These are phyloP conservation scores for Gossypium sturtianum DNA, from an alignment of 345 rosid species.

Conservation along the genomic window DNA sequence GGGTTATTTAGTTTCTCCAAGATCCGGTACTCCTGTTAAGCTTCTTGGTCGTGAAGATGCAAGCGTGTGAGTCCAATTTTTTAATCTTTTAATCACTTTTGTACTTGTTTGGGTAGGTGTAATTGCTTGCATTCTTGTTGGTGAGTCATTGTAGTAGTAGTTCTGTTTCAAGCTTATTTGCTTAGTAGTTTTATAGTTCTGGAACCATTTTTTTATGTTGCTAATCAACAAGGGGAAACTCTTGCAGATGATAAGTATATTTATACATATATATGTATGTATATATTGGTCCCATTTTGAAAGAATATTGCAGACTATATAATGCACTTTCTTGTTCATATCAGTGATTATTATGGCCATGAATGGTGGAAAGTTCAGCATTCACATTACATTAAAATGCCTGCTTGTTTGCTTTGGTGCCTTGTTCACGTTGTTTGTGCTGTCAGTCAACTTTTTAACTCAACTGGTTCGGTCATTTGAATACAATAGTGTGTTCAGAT, in stretches of 20 bases:
- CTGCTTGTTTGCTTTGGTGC: slow-evolving; percentile 5
- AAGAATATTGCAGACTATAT: neutral
- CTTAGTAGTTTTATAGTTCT: neutral
- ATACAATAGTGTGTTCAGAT: neutral
- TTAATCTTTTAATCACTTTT: neutral
- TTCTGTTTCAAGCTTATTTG: too few species aligned
- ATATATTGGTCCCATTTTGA: neutral
- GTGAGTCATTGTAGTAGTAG: neutral
- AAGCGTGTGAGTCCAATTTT: slow-evolving; percentile 59
- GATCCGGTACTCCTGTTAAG: slow-evolving; percentile 91
- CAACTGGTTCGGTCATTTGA: neutral
- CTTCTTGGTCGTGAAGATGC: slow-evolving; percentile 97
- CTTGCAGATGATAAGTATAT: neutral
- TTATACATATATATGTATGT: neutral
- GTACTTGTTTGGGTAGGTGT: neutral
- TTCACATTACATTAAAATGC: neutral
- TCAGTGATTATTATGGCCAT: neutral
- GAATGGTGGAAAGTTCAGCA: neutral
- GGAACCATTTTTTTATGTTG: neutral
- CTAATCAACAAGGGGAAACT: neutral
- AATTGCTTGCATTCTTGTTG: slow-evolving; percentile 1
- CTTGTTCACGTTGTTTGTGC: neutral
- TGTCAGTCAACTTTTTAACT: neutral
- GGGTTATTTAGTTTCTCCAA: slow-evolving; percentile 65
- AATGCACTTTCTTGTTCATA: neutral